Evolutionary conservation across 768 basidiomycete genomes (phyloP).

Genomic region (Zangia roseola): DNA sequence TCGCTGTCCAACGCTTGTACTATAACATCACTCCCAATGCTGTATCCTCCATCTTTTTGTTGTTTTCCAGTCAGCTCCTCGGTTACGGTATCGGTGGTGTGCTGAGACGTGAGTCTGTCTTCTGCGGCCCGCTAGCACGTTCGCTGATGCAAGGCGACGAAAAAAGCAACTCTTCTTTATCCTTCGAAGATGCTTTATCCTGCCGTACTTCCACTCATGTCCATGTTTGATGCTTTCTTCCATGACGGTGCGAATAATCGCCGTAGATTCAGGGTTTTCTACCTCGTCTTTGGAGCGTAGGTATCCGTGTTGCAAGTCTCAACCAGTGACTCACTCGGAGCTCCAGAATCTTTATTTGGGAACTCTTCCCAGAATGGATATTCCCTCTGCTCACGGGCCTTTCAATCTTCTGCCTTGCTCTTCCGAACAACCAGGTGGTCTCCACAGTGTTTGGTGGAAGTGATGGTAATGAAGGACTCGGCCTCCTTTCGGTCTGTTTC

Average conservation of each 20-base stretch:
- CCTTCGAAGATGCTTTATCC: conserved; percentile 45
- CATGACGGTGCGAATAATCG: conserved; percentile 37
- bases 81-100: conserved; percentile 59
- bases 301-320: conserved; percentile 25
- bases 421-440: conserved; percentile 47
- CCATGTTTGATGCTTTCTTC: conserved; percentile 39
- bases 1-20: conserved; percentile 52
- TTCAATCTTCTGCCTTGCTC: conserved; percentile 59
- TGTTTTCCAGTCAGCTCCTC: conserved; percentile 35
- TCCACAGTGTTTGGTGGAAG: conserved; percentile 61
- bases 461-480: conserved; percentile 62
- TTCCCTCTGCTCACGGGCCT: conserved; percentile 65
- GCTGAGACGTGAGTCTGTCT: conserved; percentile 40
- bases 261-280: conserved; percentile 39
- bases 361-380: conserved; percentile 29
- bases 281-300: conserved; percentile 28
- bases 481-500: conserved; percentile 54
- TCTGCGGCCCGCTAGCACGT: background rate
- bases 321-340: background rate
- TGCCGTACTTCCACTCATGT: conserved; percentile 22
- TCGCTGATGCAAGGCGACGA: conserved; percentile 1
- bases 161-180: conserved; percentile 37
- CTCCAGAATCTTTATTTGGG: conserved; percentile 33
- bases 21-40: conserved; percentile 52
- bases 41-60: conserved; percentile 43